These are phyloP conservation scores for Backusella liffmaniae DNA, from an alignment of 192 early-diverging fungal genomes.

Conservation along the genomic window DNA sequence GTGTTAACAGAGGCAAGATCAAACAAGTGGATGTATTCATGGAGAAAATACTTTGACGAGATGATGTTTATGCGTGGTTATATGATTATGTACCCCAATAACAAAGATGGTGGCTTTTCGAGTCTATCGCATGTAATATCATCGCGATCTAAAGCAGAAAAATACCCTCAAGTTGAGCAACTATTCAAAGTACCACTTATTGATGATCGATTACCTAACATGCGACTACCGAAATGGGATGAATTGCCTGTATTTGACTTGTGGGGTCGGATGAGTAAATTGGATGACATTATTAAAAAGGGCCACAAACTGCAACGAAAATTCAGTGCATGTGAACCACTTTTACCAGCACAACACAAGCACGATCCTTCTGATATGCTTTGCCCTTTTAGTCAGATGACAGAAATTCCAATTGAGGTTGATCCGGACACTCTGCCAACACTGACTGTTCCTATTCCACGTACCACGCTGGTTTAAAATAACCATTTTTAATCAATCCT, in stretches of 20 bases:
- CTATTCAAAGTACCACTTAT: slow-evolving; percentile 38
- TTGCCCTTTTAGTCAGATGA: slow-evolving; percentile 35
- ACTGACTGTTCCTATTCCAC: neutral
- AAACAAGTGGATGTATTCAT: slow-evolving; percentile 52
- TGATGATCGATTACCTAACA: slow-evolving; percentile 27
- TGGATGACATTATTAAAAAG: slow-evolving; percentile 19
- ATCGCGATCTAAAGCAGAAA: slow-evolving; percentile 28
- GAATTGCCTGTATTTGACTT: slow-evolving; percentile 48
- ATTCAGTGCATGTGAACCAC: slow-evolving; percentile 39
- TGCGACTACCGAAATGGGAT: slow-evolving; percentile 39
- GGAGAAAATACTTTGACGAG: slow-evolving; percentile 58
- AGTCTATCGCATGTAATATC: slow-evolving; percentile 28
- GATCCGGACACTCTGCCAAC: slow-evolving; percentile 1
- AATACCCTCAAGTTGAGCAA: slow-evolving; percentile 22
- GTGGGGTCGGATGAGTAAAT: slow-evolving; percentile 33
- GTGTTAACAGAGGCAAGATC: slow-evolving; percentile 47
- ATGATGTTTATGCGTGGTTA: slow-evolving; percentile 60
- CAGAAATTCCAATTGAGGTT: neutral
- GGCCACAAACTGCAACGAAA: slow-evolving; percentile 40
- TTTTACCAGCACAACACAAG: neutral
- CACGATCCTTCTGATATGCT: slow-evolving; percentile 40
- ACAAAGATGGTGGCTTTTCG: slow-evolving; percentile 45
- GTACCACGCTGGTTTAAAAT: neutral
- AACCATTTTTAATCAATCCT: neutral
- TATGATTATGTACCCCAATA: slow-evolving; percentile 59